Evolutionary conservation across 2,329 filamentous ascomycete species (phyloP).

Genomic region (Onygenales sp.): DNA sequence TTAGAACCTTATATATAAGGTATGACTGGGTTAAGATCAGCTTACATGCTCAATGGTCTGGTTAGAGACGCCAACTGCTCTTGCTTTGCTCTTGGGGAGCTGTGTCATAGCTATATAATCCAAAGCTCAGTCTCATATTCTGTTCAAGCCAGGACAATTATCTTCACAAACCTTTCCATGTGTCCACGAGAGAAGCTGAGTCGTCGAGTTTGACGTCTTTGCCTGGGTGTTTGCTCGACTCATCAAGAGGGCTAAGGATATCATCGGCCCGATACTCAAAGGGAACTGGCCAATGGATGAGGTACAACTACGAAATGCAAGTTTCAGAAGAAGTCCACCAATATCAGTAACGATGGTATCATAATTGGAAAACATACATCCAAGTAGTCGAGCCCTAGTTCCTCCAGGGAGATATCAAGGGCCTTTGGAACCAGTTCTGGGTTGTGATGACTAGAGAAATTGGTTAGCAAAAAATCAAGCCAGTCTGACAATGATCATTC

Average conservation of each 20-base stretch:
- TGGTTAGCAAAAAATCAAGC: neutral
- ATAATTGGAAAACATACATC: conserved; percentile 37
- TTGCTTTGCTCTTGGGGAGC: conserved; percentile 32
- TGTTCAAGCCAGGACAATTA: neutral
- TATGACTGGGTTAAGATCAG: neutral
- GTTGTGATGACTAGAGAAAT: conserved; percentile 34
- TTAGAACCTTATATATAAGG: neutral
- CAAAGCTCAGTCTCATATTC: neutral
- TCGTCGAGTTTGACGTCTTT: conserved; percentile 36
- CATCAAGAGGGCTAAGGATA: conserved; percentile 37
- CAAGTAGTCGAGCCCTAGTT: conserved; percentile 26
- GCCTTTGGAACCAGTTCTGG: conserved; percentile 2
- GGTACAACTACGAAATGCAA: conserved; percentile 21
- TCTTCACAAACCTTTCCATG: conserved; percentile 30
- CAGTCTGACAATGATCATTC: neutral
- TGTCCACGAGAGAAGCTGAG: conserved; percentile 30
- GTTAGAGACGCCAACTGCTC: conserved; percentile 35
- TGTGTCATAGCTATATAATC: conserved; percentile 30
- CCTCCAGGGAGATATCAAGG: conserved; percentile 12
- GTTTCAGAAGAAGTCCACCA: conserved; percentile 11
- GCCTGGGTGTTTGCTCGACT: conserved; percentile 18
- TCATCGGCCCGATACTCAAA: conserved; percentile 26
- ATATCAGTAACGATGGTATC: neutral
- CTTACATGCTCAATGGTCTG: conserved; percentile 28
- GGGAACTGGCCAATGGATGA: conserved; percentile 39